Evolutionary conservation across 2,329 filamentous ascomycete species (phyloP).

Genomic region (Sporothrix luriei): DNA sequence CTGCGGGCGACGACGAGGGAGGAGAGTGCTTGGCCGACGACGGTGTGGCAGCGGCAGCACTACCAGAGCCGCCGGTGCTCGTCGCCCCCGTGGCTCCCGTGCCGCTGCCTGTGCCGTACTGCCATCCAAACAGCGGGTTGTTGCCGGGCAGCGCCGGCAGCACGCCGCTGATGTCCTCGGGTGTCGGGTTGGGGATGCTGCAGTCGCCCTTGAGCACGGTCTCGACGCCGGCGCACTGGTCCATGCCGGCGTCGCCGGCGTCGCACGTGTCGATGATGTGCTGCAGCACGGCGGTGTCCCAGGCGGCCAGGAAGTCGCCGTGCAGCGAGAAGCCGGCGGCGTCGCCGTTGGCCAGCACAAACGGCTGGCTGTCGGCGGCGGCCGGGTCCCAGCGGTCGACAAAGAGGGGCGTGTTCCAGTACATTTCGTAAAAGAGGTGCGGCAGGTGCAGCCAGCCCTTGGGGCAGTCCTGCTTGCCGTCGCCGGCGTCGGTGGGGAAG

Average conservation of each 20-base stretch:
- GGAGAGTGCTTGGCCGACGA: background rate
- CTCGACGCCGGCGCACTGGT: slow-evolving; percentile 62
- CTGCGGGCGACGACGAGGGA: background rate
- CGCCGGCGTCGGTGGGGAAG: slow-evolving; percentile 56
- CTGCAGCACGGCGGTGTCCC: slow-evolving; percentile 67
- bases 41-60: background rate
- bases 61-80: background rate
- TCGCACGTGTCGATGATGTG: slow-evolving; percentile 69
- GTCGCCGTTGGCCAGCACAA: slow-evolving; percentile 71
- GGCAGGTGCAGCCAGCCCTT: slow-evolving; percentile 58
- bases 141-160: slow-evolving; percentile 57
- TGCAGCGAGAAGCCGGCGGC: slow-evolving; percentile 70
- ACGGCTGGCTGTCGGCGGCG: slow-evolving; percentile 60
- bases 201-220: slow-evolving; percentile 55
- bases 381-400: slow-evolving; percentile 56
- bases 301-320: slow-evolving; percentile 73
- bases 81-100: background rate
- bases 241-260: slow-evolving; percentile 61
- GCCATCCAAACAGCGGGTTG: slow-evolving; percentile 58
- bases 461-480: slow-evolving; percentile 57
- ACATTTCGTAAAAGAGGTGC: slow-evolving; percentile 62
- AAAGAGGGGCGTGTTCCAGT: slow-evolving; percentile 62
- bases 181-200: slow-evolving; percentile 52
- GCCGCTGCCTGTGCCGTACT: slow-evolving; percentile 44
- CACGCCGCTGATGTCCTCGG: slow-evolving; percentile 50